These are phyloP conservation scores for Zea mays DNA, from an alignment of 176 grass and related monocot genomes.

Conservation along the genomic window Zm-B73-REFERENCE-NAM-5.0 NC_050102.1:152270001-152270500, in stretches of 20 bases:
- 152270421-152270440: slow-evolving; percentile 58
- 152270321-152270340: slow-evolving; percentile 27
- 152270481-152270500: slow-evolving; percentile 74
- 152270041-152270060: slow-evolving; percentile 64
- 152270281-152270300: slow-evolving; percentile 74
- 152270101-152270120: slow-evolving; percentile 70
- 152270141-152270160: slow-evolving; percentile 95
- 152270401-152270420: slow-evolving; percentile 65
- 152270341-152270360: slow-evolving; percentile 44
- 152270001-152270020: slow-evolving; percentile 44
- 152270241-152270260: slow-evolving; percentile 70
- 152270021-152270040: slow-evolving; percentile 39
- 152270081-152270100: slow-evolving; percentile 62
- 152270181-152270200: slow-evolving; percentile 65
- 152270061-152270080: slow-evolving; percentile 69
- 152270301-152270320: slow-evolving; percentile 52
- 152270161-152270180: slow-evolving; percentile 87
- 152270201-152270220: slow-evolving; percentile 72
- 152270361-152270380: slow-evolving; percentile 29
- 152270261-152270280: slow-evolving; percentile 87
- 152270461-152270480: slow-evolving; percentile 58
- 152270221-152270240: slow-evolving; percentile 63
- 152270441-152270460: slow-evolving; percentile 56
- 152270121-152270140: slow-evolving; percentile 76
- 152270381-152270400: slow-evolving; percentile 4